Evolutionary conservation across 495 filamentous ascomycete species (phyloP), one percentile per base, ranked within the genome.

Genomic region (Xylaria scruposa): DNA sequence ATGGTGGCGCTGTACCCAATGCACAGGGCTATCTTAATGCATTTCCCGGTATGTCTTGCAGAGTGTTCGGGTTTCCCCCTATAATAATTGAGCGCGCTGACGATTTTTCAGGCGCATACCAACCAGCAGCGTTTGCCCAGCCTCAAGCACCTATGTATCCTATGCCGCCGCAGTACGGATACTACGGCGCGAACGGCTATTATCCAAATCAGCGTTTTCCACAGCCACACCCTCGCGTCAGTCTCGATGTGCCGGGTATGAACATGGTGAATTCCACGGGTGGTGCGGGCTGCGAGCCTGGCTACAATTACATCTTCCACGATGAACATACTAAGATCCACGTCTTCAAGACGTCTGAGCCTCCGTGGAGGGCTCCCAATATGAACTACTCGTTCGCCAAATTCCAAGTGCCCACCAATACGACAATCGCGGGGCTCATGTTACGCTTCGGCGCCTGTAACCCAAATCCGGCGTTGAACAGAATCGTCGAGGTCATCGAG

Each of bases 241-340:
- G 89, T 29, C 76, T 77, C 17, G 87, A 85, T 76, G 74, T 90
- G 56, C 83, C 86, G 13, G 84, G 83, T 10, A 80, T 90, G 62
- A 88, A 91, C 76, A 75, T 91, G 47, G 80, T 81, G 26, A 84
- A 90, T 67, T 82, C 85, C 19, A 85, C 86, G 13, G 89, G 89
- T 19, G 91, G 90, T 44, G 76, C 79, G 8, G 85, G 85, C 47
- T 80, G 81, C 44, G 85, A 86, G 71, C 84, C 84, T 0, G 85
- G 84, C 4, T 87, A 83, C 76, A 83, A 87, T 76, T 88, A 86
- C 75, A 80, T 85, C 63, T 87, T 87, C 74, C 82, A 82, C 0
- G 63, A 72, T 7, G 80, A 86, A 54, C 82, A 87, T 76, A 82
- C 80, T 24, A 84, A 83, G 61, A 79, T 87, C n/a, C 80, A 85